A percentile compares a stretch with the other conserved stretches of the same genome.
These are phyloP conservation scores for Articulospora tetracladia DNA, from an alignment of 495 filamentous ascomycete genomes.

Conservation along the genomic window DNA sequence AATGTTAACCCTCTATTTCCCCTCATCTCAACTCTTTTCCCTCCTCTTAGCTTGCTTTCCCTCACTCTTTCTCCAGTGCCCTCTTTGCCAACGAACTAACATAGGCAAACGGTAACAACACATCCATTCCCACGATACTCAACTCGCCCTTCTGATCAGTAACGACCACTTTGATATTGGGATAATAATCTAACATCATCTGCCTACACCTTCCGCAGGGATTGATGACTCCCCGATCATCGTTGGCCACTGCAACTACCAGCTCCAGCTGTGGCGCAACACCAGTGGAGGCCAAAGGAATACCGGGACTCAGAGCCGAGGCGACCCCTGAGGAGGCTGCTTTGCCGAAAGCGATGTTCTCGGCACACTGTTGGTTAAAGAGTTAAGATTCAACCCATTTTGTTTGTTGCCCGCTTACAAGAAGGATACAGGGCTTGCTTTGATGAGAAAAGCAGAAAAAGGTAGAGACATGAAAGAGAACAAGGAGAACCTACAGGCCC, in stretches of 20 bases:
- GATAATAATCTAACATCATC: slow-evolving; percentile 28
- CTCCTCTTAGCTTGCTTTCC: too few relatives aligned
- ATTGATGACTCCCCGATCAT: slow-evolving; percentile 25
- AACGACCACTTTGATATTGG: slow-evolving; percentile 25
- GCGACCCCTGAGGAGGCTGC: slow-evolving; percentile 24
- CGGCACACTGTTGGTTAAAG: background rate
- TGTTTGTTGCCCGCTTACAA: background rate
- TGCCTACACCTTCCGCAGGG: slow-evolving; percentile 32
- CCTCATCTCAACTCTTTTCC: too few relatives aligned
- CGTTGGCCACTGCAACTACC: slow-evolving; percentile 28
- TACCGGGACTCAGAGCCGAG: slow-evolving; percentile 5
- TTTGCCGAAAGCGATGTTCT: slow-evolving; percentile 28
- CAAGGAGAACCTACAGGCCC: slow-evolving; percentile 16
- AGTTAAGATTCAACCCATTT: background rate
- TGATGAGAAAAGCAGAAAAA: background rate
- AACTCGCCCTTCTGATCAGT: slow-evolving; percentile 3
- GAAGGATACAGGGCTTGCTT: background rate
- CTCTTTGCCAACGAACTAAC: background rate
- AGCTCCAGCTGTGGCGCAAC: slow-evolving; percentile 11
- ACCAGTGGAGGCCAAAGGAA: background rate
- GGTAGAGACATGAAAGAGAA: background rate
- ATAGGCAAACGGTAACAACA: slow-evolving; percentile 16
- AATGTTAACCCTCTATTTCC: too few relatives aligned
- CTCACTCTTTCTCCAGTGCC: too few relatives aligned
- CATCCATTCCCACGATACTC: slow-evolving; percentile 7